Evolutionary conservation across 2,329 filamentous ascomycete species (phyloP), one percentile per base, ranked within the genome.

Genomic region (Parasarocladium wereldwijsianum): DNA sequence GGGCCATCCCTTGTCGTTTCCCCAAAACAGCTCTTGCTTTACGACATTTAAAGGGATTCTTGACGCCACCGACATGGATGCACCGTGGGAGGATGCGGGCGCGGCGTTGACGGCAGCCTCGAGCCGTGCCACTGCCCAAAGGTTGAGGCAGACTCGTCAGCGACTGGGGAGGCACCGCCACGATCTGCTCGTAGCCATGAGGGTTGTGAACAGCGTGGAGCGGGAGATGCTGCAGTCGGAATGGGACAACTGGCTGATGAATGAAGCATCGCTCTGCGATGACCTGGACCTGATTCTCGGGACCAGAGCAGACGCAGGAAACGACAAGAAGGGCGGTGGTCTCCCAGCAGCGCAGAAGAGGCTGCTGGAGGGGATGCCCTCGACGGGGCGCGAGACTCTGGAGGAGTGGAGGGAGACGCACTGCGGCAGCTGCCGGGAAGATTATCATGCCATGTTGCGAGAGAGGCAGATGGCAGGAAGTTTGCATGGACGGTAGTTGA

Each of bases 221-320:
- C 67, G 70, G 34, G 85, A 94, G 51, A 76, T 93, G 50, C 54
- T 96, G 32, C 70, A 74, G 44, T 78, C 79, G 1, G 87, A 94
- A 51, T 98, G 85, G 77, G 86, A 93, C 57, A 81, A 82, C 38
- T 98, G 87, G 86, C 65, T 96, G 17, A 54, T 69, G 3, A 77
- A 82, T 40, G 90, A 98, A 56, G 76, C 74, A 38, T 54, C 63
- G 19, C 70, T 81, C 28, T 98, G 90, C 50, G 70, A 71, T 33
- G 69, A 78, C 45, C 58, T 70, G 5, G 55, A 60, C 16, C 46
- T 45, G 18, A 51, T 65, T 43, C 49, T 78, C 13, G 34, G 43
- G 8, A 30, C 38, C n/a, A n/a, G 18, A 4, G 46, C 47, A 24
- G 38, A 45, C 4, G 33, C 37, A 25, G 38, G 36, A 4, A 18